Percentiles rank a stretch among this genome's conserved stretches.
Evolutionary conservation across 2,329 filamentous ascomycete genomes (phyloP).

Genomic region (Paracamarosporium sp.): DNA sequence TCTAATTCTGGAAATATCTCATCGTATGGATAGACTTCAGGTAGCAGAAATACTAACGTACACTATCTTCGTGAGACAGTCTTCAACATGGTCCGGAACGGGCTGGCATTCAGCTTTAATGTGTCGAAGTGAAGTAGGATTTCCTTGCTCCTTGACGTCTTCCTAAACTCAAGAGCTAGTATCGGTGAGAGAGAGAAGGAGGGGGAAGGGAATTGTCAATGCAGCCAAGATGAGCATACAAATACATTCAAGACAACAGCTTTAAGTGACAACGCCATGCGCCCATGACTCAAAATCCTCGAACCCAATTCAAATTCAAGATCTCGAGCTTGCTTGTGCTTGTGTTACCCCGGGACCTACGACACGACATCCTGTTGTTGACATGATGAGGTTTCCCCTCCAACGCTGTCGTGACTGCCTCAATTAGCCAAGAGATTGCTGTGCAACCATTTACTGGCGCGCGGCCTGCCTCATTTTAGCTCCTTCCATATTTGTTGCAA

Average conservation of each 20-base stretch:
- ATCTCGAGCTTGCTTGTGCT: not conserved
- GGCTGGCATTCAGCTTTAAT: not conserved
- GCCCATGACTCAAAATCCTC: not conserved
- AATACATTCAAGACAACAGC: not conserved
- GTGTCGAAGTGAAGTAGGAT: too few relatives aligned
- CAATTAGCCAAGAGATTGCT: not conserved
- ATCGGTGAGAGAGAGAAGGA: not conserved
- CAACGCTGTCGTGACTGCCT: not conserved
- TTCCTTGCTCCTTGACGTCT: not conserved
- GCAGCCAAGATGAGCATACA: not conserved
- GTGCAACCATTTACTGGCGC: not conserved
- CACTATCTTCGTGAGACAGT: too few relatives aligned
- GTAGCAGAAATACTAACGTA: too few relatives aligned
- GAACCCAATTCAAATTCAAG: not conserved
- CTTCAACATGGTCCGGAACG: not conserved
- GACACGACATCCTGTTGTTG: not conserved
- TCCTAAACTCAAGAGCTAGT: not conserved
- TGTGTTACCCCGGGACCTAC: not conserved
- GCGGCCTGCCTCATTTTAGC: not conserved
- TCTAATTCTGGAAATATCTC: too few relatives aligned
- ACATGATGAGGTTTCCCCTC: not conserved
- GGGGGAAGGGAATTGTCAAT: not conserved
- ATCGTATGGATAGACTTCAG: too few relatives aligned
- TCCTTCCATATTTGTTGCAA: too few relatives aligned
- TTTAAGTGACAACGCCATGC: not conserved